Base-by-base conservation (phyloP, 2,329 filamentous ascomycete species). In the Penicillium verrucosum region DNA sequence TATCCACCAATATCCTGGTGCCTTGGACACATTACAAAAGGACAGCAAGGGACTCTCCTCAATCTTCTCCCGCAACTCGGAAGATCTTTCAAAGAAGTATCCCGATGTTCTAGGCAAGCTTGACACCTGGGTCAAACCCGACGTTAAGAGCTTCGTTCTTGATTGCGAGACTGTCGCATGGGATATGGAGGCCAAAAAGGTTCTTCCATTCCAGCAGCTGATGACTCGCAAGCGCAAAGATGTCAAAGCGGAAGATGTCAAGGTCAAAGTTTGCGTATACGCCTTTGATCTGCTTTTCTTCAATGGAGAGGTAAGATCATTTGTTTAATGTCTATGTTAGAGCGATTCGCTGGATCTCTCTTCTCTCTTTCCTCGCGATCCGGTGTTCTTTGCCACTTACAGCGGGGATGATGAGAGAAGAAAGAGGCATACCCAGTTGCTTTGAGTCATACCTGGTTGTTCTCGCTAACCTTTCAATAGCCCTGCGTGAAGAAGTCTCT, bases 171-270 rank as follows among this genome's bases (percentile, higher is more conserved):
- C 93, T 0, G 94, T 97, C 12, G 94, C 90, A 0, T 97, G 94
- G 93, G 94, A 99, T 73, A 83, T 90, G n/a, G 82, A 83, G 1
- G 91, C 94, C 79, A 97, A 96, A 81, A 96, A 96, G 74, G 90
- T 99, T 14, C 75, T 99, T 38, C 94, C 94, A 0, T 99, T 99
- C 80, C 94, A 99, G 74, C 92, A 96, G 71, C 83, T 99, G 43
- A 97, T 97, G 94, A 97, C 94, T 14, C 85, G 94, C 53, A 99
- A 99, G 79, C 88, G 90, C 73, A 99, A 97, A 77, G 93, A 97
- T 66, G 94, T 97, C 69, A 96, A 96, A 73, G 81, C 90, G 8
- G 92, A 96, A 70, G 93, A 97, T 65, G 89, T 97, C 60, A 97
- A 95, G 72, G 88, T 97, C 76, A 94, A 96, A 73, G 93, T 97